Percentiles rank a stretch among this genome's conserved stretches.
phyloP scores from a whole-genome alignment of 805 yeast species.

The Lipomyces starkeyi region DNA sequence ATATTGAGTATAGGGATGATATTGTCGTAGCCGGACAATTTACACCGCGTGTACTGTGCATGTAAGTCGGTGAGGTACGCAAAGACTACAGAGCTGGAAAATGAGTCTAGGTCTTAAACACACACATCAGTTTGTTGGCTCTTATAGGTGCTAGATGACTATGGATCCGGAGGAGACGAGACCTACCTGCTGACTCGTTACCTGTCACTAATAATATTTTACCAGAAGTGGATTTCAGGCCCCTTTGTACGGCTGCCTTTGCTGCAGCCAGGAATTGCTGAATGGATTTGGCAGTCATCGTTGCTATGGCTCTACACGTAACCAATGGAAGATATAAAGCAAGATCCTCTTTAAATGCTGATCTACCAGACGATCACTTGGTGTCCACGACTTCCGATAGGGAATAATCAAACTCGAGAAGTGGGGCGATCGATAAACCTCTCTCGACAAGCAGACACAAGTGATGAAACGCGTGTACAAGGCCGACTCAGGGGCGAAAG shows the following conservation, averaged over 20 bases:
- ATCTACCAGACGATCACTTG: too few relatives aligned
- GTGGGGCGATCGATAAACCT: too few relatives aligned
- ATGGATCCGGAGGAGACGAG: not conserved
- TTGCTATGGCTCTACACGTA: not conserved
- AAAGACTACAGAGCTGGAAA: constrained; percentile 73
- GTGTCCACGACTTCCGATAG: too few relatives aligned
- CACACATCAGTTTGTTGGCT: not conserved
- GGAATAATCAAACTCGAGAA: too few relatives aligned
- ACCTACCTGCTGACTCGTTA: constrained; percentile 73
- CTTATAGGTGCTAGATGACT: too few relatives aligned
- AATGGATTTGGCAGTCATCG: constrained; percentile 16
- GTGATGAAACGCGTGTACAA: not conserved
- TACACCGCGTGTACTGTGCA: not conserved
- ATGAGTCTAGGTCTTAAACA: constrained; percentile 75
- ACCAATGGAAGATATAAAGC: not conserved
- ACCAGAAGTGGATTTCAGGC: constrained; percentile 10
- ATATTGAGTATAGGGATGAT: constrained; percentile 80
- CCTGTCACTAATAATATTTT: constrained; percentile 62
- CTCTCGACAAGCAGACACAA: too few relatives aligned
- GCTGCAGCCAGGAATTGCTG: constrained; percentile 30
- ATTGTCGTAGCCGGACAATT: constrained; percentile 34
- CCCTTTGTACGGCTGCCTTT: constrained; percentile 21
- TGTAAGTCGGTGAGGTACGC: constrained; percentile 59
- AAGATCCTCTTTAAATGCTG: too few relatives aligned
- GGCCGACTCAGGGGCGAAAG: not conserved